These are phyloP conservation scores for Sphaceloma murrayae DNA, from an alignment of 2,329 filamentous ascomycete species.

Conservation along the genomic window DNA sequence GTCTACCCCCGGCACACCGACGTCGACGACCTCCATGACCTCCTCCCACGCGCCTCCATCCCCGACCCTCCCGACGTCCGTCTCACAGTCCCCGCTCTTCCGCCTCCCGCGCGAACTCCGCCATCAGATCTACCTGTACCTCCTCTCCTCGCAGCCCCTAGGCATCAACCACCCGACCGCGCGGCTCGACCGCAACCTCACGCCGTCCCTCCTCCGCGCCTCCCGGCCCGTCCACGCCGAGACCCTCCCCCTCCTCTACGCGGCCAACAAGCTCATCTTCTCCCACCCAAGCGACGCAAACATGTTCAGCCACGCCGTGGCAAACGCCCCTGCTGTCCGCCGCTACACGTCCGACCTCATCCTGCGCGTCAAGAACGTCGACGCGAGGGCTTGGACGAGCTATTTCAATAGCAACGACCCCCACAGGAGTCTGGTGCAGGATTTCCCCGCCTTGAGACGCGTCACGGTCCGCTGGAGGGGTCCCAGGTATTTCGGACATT, in stretches of 20 bases:
- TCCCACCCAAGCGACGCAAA: constrained; percentile 32
- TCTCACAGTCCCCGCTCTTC: constrained; percentile 27
- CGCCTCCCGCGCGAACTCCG: constrained; percentile 30
- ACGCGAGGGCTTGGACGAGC: constrained; percentile 31
- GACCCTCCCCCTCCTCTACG: constrained; percentile 29
- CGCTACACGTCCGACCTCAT: constrained; percentile 21
- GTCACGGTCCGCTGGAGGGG: constrained; percentile 27
- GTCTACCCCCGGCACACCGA: neutral
- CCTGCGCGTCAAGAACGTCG: constrained; percentile 27
- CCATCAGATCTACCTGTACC: constrained; percentile 28
- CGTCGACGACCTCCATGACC: constrained; percentile 5
- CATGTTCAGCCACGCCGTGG: constrained; percentile 30
- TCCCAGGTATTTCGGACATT: constrained; percentile 25
- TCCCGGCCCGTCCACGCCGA: constrained; percentile 28
- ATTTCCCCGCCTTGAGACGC: constrained; percentile 27
- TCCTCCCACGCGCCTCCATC: neutral
- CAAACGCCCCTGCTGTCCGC: constrained; percentile 20
- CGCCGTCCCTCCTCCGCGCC: constrained; percentile 26
- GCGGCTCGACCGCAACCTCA: constrained; percentile 18
- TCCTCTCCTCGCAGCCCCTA: constrained; percentile 24
- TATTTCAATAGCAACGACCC: constrained; percentile 28
- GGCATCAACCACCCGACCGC: constrained; percentile 26
- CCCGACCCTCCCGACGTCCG: constrained; percentile 23
- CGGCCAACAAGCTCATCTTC: constrained; percentile 28
- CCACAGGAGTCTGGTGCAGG: constrained; percentile 26